phyloP scores from a whole-genome alignment of 805 yeast species.

The Wickerhamiella hasegawae region DNA sequence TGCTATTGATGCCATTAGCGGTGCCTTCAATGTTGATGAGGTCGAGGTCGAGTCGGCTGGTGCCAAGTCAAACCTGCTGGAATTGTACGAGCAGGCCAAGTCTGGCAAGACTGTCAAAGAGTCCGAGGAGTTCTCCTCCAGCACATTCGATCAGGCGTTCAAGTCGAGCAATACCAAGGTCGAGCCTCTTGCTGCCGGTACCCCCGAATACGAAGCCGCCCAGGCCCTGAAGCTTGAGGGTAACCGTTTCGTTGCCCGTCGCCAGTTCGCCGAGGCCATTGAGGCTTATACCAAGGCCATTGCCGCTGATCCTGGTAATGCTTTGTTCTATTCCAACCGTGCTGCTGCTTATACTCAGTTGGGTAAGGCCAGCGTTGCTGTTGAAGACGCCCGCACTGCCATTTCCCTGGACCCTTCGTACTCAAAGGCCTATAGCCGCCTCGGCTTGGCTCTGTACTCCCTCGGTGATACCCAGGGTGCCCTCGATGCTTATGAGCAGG shows the following conservation, averaged over 20 bases:
- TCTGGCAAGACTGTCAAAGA: conserved; percentile 1
- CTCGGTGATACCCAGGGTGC: conserved; percentile 83
- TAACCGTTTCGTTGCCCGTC: conserved; percentile 72
- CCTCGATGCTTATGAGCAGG: conserved; percentile 76
- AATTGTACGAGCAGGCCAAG: conserved; percentile 7
- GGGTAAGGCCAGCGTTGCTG: conserved; percentile 59
- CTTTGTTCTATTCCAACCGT: conserved; percentile 79
- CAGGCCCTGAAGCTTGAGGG: conserved; percentile 76
- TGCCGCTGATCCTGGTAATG: conserved; percentile 48
- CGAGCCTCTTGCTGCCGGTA: too few relatives aligned
- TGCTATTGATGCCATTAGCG: conserved; percentile 83
- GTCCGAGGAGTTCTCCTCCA: not conserved
- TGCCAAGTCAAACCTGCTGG: conserved; percentile 13
- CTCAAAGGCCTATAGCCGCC: conserved; percentile 86
- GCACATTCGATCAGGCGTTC: not conserved
- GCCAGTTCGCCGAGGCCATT: conserved; percentile 55
- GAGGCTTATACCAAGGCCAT: conserved; percentile 71
- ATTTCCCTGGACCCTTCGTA: conserved; percentile 61
- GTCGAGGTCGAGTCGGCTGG: conserved; percentile 29
- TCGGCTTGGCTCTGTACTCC: conserved; percentile 91
- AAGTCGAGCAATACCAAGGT: not conserved
- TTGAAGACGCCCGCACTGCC: conserved; percentile 71
- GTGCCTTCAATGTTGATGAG: conserved; percentile 52
- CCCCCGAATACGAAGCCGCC: conserved; percentile 44
- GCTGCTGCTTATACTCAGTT: conserved; percentile 90